Evolutionary conservation across 108 stramenopile genomes (phyloP).

Genomic region (Craspedostauros australis): DNA sequence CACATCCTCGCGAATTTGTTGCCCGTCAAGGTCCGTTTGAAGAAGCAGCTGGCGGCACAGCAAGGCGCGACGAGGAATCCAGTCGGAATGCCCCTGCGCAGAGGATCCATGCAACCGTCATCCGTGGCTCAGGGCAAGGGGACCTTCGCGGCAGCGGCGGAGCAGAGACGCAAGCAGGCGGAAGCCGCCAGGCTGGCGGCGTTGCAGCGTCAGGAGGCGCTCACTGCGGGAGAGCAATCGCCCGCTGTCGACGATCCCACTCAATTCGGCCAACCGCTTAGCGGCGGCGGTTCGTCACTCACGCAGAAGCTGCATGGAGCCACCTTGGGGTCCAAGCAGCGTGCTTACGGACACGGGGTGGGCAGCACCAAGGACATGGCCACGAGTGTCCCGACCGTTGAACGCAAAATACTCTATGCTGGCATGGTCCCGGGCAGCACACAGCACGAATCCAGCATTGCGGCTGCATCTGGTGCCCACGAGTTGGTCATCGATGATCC

Average conservation of each 20-base stretch:
- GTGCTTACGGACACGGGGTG: constrained; percentile 34
- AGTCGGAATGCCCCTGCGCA: constrained; percentile 53
- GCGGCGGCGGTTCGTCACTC: constrained; percentile 45
- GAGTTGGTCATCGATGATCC: constrained; percentile 39
- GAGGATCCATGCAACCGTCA: constrained; percentile 32
- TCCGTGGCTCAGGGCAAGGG: constrained; percentile 26
- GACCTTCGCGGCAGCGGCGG: constrained; percentile 63
- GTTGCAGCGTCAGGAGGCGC: constrained; percentile 14
- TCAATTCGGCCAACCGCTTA: constrained; percentile 57
- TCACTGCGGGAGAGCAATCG: neutral
- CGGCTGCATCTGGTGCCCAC: constrained; percentile 62
- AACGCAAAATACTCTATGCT: constrained; percentile 56
- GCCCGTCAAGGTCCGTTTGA: constrained; percentile 76
- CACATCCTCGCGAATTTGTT: constrained; percentile 79
- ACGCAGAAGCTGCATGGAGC: constrained; percentile 58
- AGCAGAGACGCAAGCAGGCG: constrained; percentile 47
- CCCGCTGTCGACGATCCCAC: constrained; percentile 20
- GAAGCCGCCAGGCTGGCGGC: constrained; percentile 34
- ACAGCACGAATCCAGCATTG: constrained; percentile 57
- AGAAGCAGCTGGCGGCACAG: constrained; percentile 77
- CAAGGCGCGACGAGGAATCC: constrained; percentile 79
- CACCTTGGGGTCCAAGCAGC: constrained; percentile 40
- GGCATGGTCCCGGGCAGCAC: constrained; percentile 75
- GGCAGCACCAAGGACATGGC: constrained; percentile 4
- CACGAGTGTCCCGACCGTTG: constrained; percentile 1